Percentiles rank a stretch among this genome's conserved stretches.
phyloP scores from a whole-genome alignment of 2,329 filamentous ascomycete species.

The Paraphaeosphaeria minitans region DNA sequence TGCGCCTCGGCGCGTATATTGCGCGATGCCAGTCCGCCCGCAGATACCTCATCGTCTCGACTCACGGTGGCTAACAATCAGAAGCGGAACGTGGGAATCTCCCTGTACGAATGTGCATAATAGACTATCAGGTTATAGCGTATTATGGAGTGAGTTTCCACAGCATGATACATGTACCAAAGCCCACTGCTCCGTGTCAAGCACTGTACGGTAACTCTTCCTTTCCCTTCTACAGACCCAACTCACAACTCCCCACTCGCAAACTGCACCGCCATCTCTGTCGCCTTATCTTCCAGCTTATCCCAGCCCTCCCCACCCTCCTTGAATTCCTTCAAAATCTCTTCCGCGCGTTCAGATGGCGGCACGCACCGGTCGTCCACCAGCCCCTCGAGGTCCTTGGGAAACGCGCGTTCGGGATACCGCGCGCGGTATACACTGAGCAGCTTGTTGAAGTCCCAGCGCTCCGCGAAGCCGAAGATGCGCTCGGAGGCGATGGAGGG shows the following conservation, averaged over 20 bases:
- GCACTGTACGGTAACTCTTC: too few species aligned
- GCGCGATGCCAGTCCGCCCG: too few species aligned
- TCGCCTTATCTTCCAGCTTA: constrained; percentile 29
- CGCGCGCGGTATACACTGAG: constrained; percentile 46
- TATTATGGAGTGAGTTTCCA: too few species aligned
- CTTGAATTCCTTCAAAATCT: constrained; percentile 36
- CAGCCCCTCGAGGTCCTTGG: constrained; percentile 22
- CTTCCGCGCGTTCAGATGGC: constrained; percentile 30
- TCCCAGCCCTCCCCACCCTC: constrained; percentile 30
- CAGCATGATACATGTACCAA: too few species aligned
- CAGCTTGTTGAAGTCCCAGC: constrained; percentile 55
- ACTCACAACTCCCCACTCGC: constrained; percentile 2
- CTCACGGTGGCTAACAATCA: too few species aligned
- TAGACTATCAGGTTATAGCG: too few species aligned
- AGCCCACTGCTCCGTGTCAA: too few species aligned
- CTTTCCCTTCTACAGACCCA: not conserved
- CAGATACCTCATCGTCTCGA: too few species aligned
- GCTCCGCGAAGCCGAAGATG: constrained; percentile 59
- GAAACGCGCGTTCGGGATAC: constrained; percentile 48
- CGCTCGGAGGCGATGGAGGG: constrained; percentile 55
- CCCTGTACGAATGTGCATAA: too few species aligned
- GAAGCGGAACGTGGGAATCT: too few species aligned
- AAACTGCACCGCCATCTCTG: constrained; percentile 21
- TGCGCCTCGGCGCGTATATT: too few species aligned
- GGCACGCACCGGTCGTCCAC: constrained; percentile 25